Conservation (phyloP, 2,329 filamentous ascomycete genomes). For the Beauveria pseudobassiana region DNA sequence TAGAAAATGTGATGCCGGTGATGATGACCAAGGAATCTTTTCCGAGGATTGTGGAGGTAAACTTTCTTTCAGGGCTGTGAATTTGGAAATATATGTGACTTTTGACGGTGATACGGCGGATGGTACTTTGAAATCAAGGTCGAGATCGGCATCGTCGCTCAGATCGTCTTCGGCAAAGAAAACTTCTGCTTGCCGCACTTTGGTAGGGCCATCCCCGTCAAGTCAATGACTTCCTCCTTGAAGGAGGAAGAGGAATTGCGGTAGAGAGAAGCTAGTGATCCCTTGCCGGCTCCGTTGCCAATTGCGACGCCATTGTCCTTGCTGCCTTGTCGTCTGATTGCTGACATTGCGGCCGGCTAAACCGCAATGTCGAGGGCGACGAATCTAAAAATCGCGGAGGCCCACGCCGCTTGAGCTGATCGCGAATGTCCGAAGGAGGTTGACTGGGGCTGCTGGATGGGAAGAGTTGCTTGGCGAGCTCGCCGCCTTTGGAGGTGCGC, state of each 20-base stretch:
- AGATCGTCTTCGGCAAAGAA: slow-evolving; percentile 77
- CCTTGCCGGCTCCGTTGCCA: slow-evolving; percentile 10
- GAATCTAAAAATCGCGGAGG: slow-evolving; percentile 26
- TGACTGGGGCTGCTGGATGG: slow-evolving; percentile 47
- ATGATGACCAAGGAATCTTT: slow-evolving; percentile 66
- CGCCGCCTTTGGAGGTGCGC: slow-evolving; percentile 16
- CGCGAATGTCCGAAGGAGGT: slow-evolving; percentile 39
- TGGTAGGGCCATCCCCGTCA: slow-evolving; percentile 23
- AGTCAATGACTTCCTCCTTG: slow-evolving; percentile 25
- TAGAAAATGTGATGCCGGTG: slow-evolving; percentile 42
- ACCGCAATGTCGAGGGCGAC: slow-evolving; percentile 29
- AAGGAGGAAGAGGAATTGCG: slow-evolving; percentile 40
- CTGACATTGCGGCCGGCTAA: slow-evolving; percentile 16
- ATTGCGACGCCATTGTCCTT: background rate
- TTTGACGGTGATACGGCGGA: slow-evolving; percentile 32
- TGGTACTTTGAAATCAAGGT: slow-evolving; percentile 59
- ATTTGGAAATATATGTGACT: slow-evolving; percentile 16
- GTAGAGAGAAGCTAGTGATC: slow-evolving; percentile 35
- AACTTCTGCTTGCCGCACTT: slow-evolving; percentile 30
- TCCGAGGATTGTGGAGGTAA: slow-evolving; percentile 23
- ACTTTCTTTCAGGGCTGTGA: slow-evolving; percentile 17
- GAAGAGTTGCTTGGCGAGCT: slow-evolving; percentile 45
- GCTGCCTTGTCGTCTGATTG: background rate
- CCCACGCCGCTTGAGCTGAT: slow-evolving; percentile 38
- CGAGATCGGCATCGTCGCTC: slow-evolving; percentile 73